Percentiles rank a stretch among this genome's conserved stretches.
Evolutionary conservation across 345 rosid species (phyloP).

Genomic region (Hibiscus trionum): DNA sequence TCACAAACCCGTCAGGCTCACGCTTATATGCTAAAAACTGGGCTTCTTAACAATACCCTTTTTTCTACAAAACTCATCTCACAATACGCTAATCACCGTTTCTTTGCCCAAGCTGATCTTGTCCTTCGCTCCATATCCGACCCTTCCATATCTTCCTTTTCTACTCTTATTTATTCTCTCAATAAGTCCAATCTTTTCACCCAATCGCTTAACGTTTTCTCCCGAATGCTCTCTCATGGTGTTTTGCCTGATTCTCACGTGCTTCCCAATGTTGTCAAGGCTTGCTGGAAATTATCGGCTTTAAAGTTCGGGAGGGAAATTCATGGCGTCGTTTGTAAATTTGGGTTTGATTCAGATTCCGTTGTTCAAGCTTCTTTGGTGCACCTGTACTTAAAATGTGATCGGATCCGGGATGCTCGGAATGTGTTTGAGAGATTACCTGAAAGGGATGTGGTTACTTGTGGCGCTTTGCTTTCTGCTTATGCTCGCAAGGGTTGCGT

Average conservation of each 20-base stretch:
- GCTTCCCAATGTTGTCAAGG: constrained; percentile 38
- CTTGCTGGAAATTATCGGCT: constrained; percentile 29
- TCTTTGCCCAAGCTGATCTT: constrained; percentile 34
- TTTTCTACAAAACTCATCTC: constrained; percentile 33
- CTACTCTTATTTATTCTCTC: constrained; percentile 36
- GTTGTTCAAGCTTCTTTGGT: constrained; percentile 44
- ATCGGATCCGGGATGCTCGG: constrained; percentile 36
- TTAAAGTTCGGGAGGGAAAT: constrained; percentile 25
- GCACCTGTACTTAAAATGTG: constrained; percentile 43
- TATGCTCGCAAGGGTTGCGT: constrained; percentile 42
- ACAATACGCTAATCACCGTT: constrained; percentile 25
- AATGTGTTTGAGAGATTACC: constrained; percentile 45
- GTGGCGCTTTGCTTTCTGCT: constrained; percentile 46
- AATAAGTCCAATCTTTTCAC: constrained; percentile 22
- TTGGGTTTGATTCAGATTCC: constrained; percentile 26
- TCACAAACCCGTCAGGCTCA: background rate
- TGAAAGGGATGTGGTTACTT: constrained; percentile 38
- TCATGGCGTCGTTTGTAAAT: constrained; percentile 21
- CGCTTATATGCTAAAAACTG: background rate
- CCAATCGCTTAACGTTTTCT: constrained; percentile 28
- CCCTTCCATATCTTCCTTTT: constrained; percentile 28
- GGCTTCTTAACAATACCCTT: constrained; percentile 16
- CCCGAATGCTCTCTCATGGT: constrained; percentile 36
- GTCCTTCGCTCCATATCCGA: constrained; percentile 23
- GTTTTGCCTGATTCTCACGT: constrained; percentile 29